Evolutionary conservation across 2,329 filamentous ascomycete genomes (phyloP).

Genomic region (Ophiocordyceps camponoti-floridani): DNA sequence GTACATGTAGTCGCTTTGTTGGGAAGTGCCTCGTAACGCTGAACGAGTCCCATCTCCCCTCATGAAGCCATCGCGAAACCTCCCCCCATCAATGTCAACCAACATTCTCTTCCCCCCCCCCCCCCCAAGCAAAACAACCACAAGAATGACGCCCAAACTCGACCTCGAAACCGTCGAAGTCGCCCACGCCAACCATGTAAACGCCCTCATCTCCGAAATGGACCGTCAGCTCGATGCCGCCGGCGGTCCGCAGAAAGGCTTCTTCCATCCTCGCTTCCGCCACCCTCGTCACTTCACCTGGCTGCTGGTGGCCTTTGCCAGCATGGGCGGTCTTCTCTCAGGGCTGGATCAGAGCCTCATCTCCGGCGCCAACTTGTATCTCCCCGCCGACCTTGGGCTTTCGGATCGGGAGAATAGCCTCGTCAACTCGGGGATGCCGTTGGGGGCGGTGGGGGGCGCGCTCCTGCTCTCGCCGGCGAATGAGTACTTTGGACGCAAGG

Average conservation of each 20-base stretch:
- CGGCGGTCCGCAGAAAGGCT: constrained; percentile 16
- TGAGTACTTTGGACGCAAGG: constrained; percentile 47
- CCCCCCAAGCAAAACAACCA: neutral
- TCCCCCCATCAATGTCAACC: neutral
- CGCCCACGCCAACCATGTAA: constrained; percentile 16
- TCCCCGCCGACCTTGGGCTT: constrained; percentile 40
- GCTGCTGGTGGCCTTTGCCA: constrained; percentile 52
- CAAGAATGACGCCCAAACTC: constrained; percentile 7
- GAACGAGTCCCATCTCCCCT: too few species aligned
- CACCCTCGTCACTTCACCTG: constrained; percentile 49
- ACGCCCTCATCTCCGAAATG: constrained; percentile 21
- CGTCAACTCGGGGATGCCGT: constrained; percentile 52
- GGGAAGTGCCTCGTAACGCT: too few species aligned
- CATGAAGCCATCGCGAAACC: too few species aligned
- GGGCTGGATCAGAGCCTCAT: constrained; percentile 60
- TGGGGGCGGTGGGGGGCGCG: constrained; percentile 54
- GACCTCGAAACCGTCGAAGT: constrained; percentile 18
- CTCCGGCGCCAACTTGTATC: constrained; percentile 49
- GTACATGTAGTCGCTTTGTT: too few species aligned
- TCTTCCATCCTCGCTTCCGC: constrained; percentile 38
- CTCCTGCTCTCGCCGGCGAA: constrained; percentile 48
- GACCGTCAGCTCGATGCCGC: constrained; percentile 18
- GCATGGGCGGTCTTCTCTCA: constrained; percentile 55
- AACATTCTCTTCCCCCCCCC: neutral
- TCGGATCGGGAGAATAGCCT: constrained; percentile 39